Base-by-base conservation (phyloP, 75 land plant species). In the Picea sitchensis region DNA sequence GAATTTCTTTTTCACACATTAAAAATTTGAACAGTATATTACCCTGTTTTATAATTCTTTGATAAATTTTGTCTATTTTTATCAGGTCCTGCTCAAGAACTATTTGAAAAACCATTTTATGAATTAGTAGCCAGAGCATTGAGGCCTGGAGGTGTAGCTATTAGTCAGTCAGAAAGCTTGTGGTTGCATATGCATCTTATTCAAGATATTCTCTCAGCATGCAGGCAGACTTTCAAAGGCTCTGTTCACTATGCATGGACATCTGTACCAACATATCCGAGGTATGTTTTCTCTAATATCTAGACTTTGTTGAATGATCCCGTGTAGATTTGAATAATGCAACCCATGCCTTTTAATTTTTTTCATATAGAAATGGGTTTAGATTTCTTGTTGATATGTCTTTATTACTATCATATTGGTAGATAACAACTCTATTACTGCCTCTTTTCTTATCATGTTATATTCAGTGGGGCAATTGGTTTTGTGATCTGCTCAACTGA, bases 401-500 rank as follows among this genome's bases (percentile, higher is more conserved):
- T 11, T 6, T 67, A 5, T 15, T 15, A 17, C 21, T 5, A 34
- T 18, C 15, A 36, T 36, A 59, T 51, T 56, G 14, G 38, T 26
- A 47, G 79, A 57, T 44, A 23, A 80, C 47, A 51, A 23, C 17
- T 59, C 41, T 1, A 58, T 80, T 81, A 41, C 54, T 79, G 32
- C 38, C 6, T 3, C 8, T 59, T 32, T 59, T 34, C 38, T 14
- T 63, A 26, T 78, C 13, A 11, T 13, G 65, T 11, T 82, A 82
- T 36, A 36, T 36, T 1, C 86, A 96, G 99, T 88, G 99, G 99
- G 36, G 84, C 82, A 13, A 96, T 96, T 84, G 99, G 99, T 14
- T 96, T 96, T 78, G 82, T 96, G 84, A 57, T 96, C 34, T 92
- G 95, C 91, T 92, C 98, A 47, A 92, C 91, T 3, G 94, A 88